phyloP scores from a whole-genome alignment of 2,329 filamentous ascomycete species.

The Fusarium nisikadoi region DNA sequence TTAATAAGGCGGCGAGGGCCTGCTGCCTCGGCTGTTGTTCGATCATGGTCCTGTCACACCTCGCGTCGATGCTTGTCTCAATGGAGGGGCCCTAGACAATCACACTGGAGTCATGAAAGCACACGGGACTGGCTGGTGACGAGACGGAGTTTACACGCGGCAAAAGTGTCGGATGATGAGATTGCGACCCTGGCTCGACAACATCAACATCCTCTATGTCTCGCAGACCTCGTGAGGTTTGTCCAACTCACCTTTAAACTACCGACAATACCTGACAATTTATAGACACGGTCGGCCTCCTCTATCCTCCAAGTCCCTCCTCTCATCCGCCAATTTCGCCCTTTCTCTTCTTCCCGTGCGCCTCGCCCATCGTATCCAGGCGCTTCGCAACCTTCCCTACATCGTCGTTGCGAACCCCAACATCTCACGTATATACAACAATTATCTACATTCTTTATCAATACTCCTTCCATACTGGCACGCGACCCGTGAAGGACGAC shows the following conservation, averaged over 20 bases:
- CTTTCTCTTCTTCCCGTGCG: slow-evolving; percentile 91
- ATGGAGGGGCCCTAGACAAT: slow-evolving; percentile 12
- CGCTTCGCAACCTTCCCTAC: slow-evolving; percentile 91
- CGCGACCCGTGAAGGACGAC: slow-evolving; percentile 57
- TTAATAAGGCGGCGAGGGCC: slow-evolving; percentile 38
- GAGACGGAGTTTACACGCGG: slow-evolving; percentile 30
- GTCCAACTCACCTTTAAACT: neutral
- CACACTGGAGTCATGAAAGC: neutral
- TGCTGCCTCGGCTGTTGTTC: slow-evolving; percentile 19
- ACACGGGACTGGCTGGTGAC: neutral
- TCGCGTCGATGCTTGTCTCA: slow-evolving; percentile 14
- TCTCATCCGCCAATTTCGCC: slow-evolving; percentile 95
- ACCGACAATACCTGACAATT: neutral
- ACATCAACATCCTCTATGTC: slow-evolving; percentile 81
- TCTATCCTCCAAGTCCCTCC: slow-evolving; percentile 80
- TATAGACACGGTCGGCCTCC: slow-evolving; percentile 81
- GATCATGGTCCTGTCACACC: neutral
- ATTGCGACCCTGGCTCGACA: slow-evolving; percentile 81
- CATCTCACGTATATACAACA: slow-evolving; percentile 93
- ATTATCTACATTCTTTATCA: slow-evolving; percentile 92
- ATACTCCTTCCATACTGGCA: slow-evolving; percentile 83
- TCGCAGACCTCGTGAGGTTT: slow-evolving; percentile 90
- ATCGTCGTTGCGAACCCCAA: slow-evolving; percentile 99
- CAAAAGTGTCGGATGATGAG: slow-evolving; percentile 73
- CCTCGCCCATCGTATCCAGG: slow-evolving; percentile 92